A percentile compares a stretch with the other conserved stretches of the same genome.
phyloP scores from a whole-genome alignment of 2,329 filamentous ascomycete genomes.

The Epichloe brachyelytri region DNA sequence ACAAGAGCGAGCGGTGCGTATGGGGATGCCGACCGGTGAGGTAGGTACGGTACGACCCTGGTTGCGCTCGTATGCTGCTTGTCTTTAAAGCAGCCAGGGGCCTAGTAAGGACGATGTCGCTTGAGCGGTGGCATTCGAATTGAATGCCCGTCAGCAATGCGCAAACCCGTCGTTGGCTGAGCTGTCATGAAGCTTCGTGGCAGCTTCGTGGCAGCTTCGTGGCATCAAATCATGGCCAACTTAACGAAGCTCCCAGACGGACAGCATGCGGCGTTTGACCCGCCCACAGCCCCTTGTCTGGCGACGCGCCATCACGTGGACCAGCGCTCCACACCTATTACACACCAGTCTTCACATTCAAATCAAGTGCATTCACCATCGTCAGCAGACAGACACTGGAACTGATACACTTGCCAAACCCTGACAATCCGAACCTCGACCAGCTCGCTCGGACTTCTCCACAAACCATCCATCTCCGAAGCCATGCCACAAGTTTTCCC shows the following conservation, averaged over 20 bases:
- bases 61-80: not conserved
- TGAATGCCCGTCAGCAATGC: not conserved
- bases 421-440: too few species aligned
- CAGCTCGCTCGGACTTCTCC: too few species aligned
- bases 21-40: not conserved
- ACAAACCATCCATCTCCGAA: not conserved
- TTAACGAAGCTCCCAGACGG: not conserved
- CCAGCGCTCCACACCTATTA: not conserved
- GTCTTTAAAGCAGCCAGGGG: not conserved
- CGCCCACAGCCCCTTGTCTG: not conserved
- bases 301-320: not conserved
- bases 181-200: not conserved
- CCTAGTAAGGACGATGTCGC: not conserved
- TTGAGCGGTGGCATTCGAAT: not conserved
- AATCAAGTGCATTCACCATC: not conserved
- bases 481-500: not conserved
- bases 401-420: too few species aligned
- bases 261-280: not conserved
- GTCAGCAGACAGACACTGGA: too few species aligned
- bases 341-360: not conserved
- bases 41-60: not conserved
- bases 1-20: not conserved
- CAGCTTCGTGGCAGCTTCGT: constrained; percentile 1
- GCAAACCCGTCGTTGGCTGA: not conserved
- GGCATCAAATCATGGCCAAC: not conserved